phyloP scores from a whole-genome alignment of 306 rosid species.

The Dryas drummondii region DNA sequence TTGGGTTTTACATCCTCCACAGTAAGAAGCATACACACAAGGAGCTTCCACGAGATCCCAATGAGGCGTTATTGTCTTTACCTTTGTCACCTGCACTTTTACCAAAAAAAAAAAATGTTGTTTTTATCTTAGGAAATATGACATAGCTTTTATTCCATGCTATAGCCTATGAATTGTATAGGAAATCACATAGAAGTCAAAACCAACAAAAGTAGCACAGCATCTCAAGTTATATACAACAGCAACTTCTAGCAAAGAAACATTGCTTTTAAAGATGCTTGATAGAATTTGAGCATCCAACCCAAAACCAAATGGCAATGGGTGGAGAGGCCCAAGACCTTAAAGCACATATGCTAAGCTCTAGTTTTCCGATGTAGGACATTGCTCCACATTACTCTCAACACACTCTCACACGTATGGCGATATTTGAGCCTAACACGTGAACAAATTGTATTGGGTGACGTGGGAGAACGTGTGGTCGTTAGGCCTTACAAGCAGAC shows the following conservation, averaged over 20 bases:
- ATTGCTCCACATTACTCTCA: too few species aligned
- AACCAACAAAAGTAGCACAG: background rate
- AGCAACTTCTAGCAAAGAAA: background rate
- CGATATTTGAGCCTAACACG: too few species aligned
- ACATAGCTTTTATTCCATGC: background rate
- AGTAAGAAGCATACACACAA: conserved; percentile 79
- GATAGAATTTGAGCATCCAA: too few species aligned
- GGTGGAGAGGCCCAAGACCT: too few species aligned
- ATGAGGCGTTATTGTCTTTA: conserved; percentile 77
- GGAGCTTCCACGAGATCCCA: conserved; percentile 79
- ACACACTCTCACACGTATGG: too few species aligned
- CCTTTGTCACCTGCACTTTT: conserved; percentile 63
- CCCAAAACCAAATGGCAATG: too few species aligned
- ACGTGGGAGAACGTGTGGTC: too few species aligned
- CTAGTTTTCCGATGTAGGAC: too few species aligned
- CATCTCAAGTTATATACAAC: background rate
- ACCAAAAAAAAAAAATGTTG: background rate
- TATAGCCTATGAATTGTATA: background rate
- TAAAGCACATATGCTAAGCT: too few species aligned
- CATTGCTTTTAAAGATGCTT: background rate
- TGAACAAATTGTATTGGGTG: too few species aligned
- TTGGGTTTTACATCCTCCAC: conserved; percentile 96
- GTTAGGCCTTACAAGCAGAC: too few species aligned
- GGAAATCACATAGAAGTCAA: background rate
- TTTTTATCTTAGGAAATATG: background rate